Evolutionary conservation across 208 protist species (phyloP), one percentile per base, ranked within the genome.

Genomic region (Phytomonas sp.): DNA sequence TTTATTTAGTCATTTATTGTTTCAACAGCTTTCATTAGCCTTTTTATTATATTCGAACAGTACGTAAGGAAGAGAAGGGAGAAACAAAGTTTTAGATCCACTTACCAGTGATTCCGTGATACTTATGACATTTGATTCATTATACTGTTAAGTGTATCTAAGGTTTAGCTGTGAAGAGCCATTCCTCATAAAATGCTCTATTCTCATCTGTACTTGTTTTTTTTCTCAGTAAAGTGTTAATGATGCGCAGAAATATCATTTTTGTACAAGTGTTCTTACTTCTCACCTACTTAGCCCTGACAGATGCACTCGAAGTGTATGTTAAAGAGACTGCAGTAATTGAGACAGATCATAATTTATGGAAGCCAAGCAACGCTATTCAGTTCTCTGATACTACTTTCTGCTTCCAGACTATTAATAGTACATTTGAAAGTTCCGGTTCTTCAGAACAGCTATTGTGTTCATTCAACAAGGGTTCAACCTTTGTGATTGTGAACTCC

Each of bases 341-440:
- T 30, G 28, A 67, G 4, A 51, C 51, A 30, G 32, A 53, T 23
- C 30, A 64, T 15, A 46, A 53, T 26, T 8, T 85, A 30, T 60
- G 66, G n/a, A 61, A 59, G 17, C 73, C 46, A 56, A 56, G 20
- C 46, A 56, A 67, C 56, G 62, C 68, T 4, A 71, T 82, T 29
- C 69, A 83, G 56, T 70, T 84, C 20, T 75, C 79, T 37, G 79
- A 79, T 62, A 76, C 70, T 33, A 67, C 76, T 26, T 73, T 78
- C 60, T 82, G 80, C 62, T 81, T 79, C 75, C 29, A 31, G 20
- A 51, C 65, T 73, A 26, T 61, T 28, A 46, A 26, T 56, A 1
- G 46, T 26, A 56, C 46, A 6, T 23, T 56, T 56, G 46, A 56
- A 56, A 26, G 17, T 7, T 17, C 46, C 26, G 17, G 13, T 6